Base-by-base conservation (phyloP, 257 asterid species). In the Plantago ovata region DNA sequence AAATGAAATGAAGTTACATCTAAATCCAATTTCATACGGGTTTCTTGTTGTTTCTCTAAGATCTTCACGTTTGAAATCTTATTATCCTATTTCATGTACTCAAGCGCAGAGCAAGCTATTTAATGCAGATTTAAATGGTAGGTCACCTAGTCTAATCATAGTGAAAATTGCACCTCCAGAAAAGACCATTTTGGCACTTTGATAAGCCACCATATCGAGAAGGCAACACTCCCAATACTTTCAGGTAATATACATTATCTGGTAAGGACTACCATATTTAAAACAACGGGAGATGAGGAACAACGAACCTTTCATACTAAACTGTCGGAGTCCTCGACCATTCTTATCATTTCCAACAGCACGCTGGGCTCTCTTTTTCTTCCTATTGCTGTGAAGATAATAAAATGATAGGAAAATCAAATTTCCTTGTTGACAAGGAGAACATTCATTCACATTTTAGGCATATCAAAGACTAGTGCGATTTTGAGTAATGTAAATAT, bases 241-340 rank as follows among this genome's bases (percentile, higher is more conserved):
- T 43, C 33, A 28, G 40, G 48, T 23, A 44, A 1, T 43, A 40
- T 40, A 57, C 33, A 19, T 60, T 57, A 42, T 28, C 57, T 41
- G 10, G 36, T 14, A 11, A 40, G 51, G 41, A 33, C 18, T 6
- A 15, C 28, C 54, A 24, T 43, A 38, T 16, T 45, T 60, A 39
- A 36, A 50, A 39, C 60, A 53, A 60, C 41, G 58, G 44, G 36
- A 63, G 18, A 36, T 0, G 53, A 62, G 58, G 36, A 47, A 36
- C 38, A 61, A 65, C n/a, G 13, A 64, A 84, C 98, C 95, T 93
- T 93, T 89, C 97, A 89, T 93, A 95, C 98, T 93, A 71, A 93
- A 93, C 66, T 88, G 98, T 24, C 98, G 94, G 54, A 93, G 98
- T 64, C 98, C 98, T 69, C 98, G 84, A 58, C 98, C 95, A 77